Percentiles rank a stretch among this genome's conserved stretches.
phyloP scores from a whole-genome alignment of 2,329 filamentous ascomycete genomes.

The Diaporthe eres region DNA sequence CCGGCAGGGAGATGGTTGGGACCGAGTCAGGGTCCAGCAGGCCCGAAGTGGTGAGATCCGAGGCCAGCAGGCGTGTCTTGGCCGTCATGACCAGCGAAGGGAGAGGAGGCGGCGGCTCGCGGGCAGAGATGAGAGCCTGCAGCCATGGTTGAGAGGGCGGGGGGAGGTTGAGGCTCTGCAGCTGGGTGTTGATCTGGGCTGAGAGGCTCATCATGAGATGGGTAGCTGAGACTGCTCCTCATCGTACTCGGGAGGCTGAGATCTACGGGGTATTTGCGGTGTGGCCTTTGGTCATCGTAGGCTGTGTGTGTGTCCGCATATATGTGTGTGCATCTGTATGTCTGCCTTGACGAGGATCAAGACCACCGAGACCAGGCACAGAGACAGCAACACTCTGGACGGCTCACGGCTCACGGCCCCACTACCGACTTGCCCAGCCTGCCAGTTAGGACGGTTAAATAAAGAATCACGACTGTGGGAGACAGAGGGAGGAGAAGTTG shows the following conservation, averaged over 20 bases:
- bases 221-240: background rate
- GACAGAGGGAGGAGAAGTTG: too few relatives aligned
- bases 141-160: slow-evolving; percentile 72
- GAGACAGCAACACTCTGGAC: background rate
- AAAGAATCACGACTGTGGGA: background rate
- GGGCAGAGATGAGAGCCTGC: slow-evolving; percentile 70
- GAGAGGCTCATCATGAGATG: slow-evolving; percentile 51
- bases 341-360: background rate
- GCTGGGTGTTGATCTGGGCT: slow-evolving; percentile 65
- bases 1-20: slow-evolving; percentile 67
- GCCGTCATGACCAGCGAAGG: slow-evolving; percentile 83
- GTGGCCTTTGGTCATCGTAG: background rate
- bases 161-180: slow-evolving; percentile 69
- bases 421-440: background rate
- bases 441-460: background rate
- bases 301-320: background rate
- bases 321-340: background rate
- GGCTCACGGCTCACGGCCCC: background rate
- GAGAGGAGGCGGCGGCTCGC: slow-evolving; percentile 71
- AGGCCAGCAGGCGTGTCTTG: slow-evolving; percentile 82
- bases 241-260: background rate
- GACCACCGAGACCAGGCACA: background rate
- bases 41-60: slow-evolving; percentile 78
- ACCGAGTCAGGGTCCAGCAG: slow-evolving; percentile 60
- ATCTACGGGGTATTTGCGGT: slow-evolving; percentile 4